Percentiles rank a stretch among this genome's conserved stretches.
Conservation (phyloP, 2,329 filamentous ascomycete species). For the Aspergillus felis region DNA sequence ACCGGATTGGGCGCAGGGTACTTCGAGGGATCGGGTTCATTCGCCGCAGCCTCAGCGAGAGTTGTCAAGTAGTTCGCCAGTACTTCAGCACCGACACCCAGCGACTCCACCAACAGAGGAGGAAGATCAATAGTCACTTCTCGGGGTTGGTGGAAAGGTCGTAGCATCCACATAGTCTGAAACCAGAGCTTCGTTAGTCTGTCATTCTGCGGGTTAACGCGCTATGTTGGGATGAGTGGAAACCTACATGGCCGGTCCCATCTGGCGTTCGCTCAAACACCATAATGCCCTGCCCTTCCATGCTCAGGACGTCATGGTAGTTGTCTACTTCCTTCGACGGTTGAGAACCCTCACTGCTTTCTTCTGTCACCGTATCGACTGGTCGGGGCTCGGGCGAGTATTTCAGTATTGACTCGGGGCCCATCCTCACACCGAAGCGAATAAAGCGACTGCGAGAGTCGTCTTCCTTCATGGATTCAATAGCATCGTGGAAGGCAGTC, state of each 20-base stretch:
- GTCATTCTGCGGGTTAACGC: neutral
- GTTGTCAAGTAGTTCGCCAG: slow-evolving; percentile 89
- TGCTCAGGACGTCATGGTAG: slow-evolving; percentile 60
- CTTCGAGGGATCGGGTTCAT: slow-evolving; percentile 67
- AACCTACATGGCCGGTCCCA: slow-evolving; percentile 81
- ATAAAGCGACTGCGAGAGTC: slow-evolving; percentile 90
- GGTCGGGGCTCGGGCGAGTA: slow-evolving; percentile 35
- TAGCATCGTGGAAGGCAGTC: slow-evolving; percentile 72
- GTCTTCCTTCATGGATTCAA: slow-evolving; percentile 86
- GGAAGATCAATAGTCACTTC: slow-evolving; percentile 97
- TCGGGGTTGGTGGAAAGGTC: slow-evolving; percentile 79
- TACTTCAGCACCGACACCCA: slow-evolving; percentile 91
- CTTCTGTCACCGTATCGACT: slow-evolving; percentile 12
- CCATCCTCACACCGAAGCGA: slow-evolving; percentile 70
- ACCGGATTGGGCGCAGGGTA: slow-evolving; percentile 79
- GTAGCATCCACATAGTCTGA: slow-evolving; percentile 99
- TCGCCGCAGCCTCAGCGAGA: slow-evolving; percentile 76
- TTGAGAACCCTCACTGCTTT: slow-evolving; percentile 17
- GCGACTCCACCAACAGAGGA: slow-evolving; percentile 79
- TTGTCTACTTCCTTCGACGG: slow-evolving; percentile 39
- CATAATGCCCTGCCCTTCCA: slow-evolving; percentile 98
- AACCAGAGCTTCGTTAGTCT: slow-evolving; percentile 23
- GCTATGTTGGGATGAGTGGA: neutral
- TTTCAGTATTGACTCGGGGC: slow-evolving; percentile 63
- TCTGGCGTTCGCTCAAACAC: slow-evolving; percentile 87